These are phyloP conservation scores for Mycena epipterygia DNA, from an alignment of 768 basidiomycete genomes.

Conservation along the genomic window DNA sequence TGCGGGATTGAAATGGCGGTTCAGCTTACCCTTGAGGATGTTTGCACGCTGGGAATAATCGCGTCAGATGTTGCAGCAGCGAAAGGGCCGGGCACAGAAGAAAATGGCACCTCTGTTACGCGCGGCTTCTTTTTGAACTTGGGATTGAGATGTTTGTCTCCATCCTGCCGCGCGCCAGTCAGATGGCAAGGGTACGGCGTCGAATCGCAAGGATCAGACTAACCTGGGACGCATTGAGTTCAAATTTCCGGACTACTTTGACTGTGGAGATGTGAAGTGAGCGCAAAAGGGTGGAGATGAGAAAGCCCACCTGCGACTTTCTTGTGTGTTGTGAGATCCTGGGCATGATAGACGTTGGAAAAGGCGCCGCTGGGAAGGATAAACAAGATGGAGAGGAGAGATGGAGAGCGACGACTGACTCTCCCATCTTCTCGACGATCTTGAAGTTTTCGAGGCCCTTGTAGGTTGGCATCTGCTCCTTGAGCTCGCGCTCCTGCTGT, in stretches of 20 bases:
- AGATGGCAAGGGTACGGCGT: conserved; percentile 41
- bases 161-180: conserved; percentile 71
- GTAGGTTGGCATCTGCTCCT: conserved; percentile 86
- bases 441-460: conserved; percentile 86
- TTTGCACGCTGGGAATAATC: conserved; percentile 84
- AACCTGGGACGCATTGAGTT: conserved; percentile 93
- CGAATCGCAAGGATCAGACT: conserved; percentile 54
- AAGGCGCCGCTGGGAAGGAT: conserved; percentile 83
- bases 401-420: conserved; percentile 74
- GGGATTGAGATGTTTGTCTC: conserved; percentile 93
- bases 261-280: conserved; percentile 59
- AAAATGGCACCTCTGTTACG: conserved; percentile 91
- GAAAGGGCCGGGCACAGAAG: conserved; percentile 35
- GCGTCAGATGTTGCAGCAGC: conserved; percentile 22
- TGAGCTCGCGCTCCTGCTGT: conserved; percentile 80
- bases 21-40: conserved; percentile 86
- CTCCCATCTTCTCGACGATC: conserved; percentile 91
- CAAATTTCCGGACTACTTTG: conserved; percentile 95
- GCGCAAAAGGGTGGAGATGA: conserved; percentile 28
- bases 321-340: conserved; percentile 79
- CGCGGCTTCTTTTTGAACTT: conserved; percentile 98
- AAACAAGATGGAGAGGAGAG: conserved; percentile 27
- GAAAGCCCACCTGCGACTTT: conserved; percentile 82
- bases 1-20: not conserved
- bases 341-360: conserved; percentile 97